These are phyloP conservation scores for Talaromyces borbonicus DNA, from an alignment of 495 filamentous ascomycete genomes.

Conservation along the genomic window DNA sequence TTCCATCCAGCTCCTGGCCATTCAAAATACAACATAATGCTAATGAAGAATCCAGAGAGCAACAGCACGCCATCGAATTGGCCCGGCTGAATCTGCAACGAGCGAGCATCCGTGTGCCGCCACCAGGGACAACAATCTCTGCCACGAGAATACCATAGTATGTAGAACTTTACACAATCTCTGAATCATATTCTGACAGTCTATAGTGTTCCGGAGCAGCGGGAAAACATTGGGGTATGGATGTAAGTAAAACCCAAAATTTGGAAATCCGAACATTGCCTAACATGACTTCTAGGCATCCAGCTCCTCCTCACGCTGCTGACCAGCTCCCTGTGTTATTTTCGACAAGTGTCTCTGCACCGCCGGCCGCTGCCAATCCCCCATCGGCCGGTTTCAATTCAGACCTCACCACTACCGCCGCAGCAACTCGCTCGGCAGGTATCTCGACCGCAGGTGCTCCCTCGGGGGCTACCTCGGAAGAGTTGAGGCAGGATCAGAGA, in stretches of 20 bases:
- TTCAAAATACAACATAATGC: background rate
- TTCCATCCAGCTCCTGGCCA: background rate
- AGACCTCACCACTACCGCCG: background rate
- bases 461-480: background rate
- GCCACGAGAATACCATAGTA: background rate
- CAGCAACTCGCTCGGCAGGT: background rate
- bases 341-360: background rate
- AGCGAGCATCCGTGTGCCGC: background rate
- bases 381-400: background rate
- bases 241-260: background rate
- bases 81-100: background rate
- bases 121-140: background rate
- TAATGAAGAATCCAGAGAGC: background rate
- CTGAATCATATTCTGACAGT: background rate
- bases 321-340: background rate
- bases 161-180: background rate
- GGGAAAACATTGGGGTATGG: background rate
- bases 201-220: background rate
- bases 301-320: background rate
- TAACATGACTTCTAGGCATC: background rate
- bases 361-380: background rate
- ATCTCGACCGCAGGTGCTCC: background rate
- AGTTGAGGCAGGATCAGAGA: background rate
- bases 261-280: background rate
- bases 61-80: background rate